Conservation (phyloP, 2,329 filamentous ascomycete genomes). For the Penicillium sp. region DNA sequence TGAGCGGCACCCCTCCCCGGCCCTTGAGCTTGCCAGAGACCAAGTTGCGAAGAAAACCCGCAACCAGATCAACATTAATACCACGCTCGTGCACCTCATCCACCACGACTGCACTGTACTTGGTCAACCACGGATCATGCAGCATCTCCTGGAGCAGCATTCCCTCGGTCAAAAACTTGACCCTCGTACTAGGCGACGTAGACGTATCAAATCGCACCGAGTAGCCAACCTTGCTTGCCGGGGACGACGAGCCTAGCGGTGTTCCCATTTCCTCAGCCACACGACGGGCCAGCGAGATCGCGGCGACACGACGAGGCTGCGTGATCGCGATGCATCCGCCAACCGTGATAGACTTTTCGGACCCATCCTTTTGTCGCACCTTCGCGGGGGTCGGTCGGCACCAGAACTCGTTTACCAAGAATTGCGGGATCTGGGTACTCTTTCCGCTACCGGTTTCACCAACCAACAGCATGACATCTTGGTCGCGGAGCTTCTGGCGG, state of each 20-base stretch:
- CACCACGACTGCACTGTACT: slow-evolving; percentile 88
- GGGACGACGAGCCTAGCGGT: slow-evolving; percentile 60
- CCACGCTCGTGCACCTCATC: slow-evolving; percentile 98
- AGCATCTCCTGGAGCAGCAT: slow-evolving; percentile 95
- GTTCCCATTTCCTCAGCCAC: slow-evolving; percentile 82
- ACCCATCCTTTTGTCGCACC: slow-evolving; percentile 38
- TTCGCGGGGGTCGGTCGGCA: slow-evolving; percentile 64
- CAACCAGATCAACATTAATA: slow-evolving; percentile 86
- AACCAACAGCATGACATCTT: slow-evolving; percentile 78
- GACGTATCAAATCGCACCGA: slow-evolving; percentile 92
- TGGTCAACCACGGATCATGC: slow-evolving; percentile 75
- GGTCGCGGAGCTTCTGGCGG: slow-evolving; percentile 61
- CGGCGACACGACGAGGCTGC: slow-evolving; percentile 89
- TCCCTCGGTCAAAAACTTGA: slow-evolving; percentile 95
- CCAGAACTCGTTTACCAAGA: slow-evolving; percentile 78
- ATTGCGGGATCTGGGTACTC: slow-evolving; percentile 94
- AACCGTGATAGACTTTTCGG: slow-evolving; percentile 53
- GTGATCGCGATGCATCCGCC: slow-evolving; percentile 90
- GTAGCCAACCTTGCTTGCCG: slow-evolving; percentile 75
- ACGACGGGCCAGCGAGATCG: slow-evolving; percentile 83
- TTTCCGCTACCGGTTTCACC: slow-evolving; percentile 97
- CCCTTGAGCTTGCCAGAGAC: slow-evolving; percentile 60
- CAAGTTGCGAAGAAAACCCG: slow-evolving; percentile 84
- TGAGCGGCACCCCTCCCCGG: slow-evolving; percentile 73
- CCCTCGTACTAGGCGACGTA: slow-evolving; percentile 74